phyloP scores from a whole-genome alignment of 768 basidiomycete genomes.

The Omphalotus guepiniiformis region DNA sequence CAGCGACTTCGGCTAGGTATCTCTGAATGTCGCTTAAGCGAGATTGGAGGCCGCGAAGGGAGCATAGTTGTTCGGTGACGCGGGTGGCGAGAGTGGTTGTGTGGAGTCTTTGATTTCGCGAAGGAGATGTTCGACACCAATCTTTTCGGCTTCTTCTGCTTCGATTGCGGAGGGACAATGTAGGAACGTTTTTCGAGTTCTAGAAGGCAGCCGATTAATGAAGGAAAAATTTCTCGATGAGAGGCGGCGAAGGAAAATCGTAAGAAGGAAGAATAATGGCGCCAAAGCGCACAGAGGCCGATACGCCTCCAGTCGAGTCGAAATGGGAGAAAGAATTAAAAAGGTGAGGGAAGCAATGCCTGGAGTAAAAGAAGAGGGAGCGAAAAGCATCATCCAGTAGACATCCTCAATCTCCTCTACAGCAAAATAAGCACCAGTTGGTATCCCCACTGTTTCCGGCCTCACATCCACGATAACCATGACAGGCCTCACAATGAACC shows the following conservation, averaged over 20 bases:
- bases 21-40: conserved; percentile 83
- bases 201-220: conserved; percentile 65
- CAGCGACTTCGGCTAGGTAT: conserved; percentile 79
- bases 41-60: conserved; percentile 83
- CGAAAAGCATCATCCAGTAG: too few species aligned
- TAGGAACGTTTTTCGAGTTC: conserved; percentile 77
- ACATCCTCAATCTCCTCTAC: conserved; percentile 99
- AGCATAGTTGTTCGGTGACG: conserved; percentile 87
- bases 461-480: conserved; percentile 99
- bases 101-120: conserved; percentile 97
- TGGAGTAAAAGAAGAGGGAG: too few species aligned
- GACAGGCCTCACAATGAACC: conserved; percentile 80
- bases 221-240: not conserved
- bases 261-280: too few species aligned
- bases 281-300: too few species aligned
- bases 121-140: conserved; percentile 95
- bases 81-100: conserved; percentile 92
- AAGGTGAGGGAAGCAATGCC: too few species aligned
- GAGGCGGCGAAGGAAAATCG: too few species aligned
- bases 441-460: conserved; percentile 85
- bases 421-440: conserved; percentile 95
- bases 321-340: not conserved
- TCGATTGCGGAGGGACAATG: conserved; percentile 94
- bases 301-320: too few species aligned
- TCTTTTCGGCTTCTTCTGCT: conserved; percentile 94